Percentiles rank a stretch among this genome's conserved stretches.
phyloP scores from a whole-genome alignment of 2,329 filamentous ascomycete genomes.

The Calonectria fujianensis region DNA sequence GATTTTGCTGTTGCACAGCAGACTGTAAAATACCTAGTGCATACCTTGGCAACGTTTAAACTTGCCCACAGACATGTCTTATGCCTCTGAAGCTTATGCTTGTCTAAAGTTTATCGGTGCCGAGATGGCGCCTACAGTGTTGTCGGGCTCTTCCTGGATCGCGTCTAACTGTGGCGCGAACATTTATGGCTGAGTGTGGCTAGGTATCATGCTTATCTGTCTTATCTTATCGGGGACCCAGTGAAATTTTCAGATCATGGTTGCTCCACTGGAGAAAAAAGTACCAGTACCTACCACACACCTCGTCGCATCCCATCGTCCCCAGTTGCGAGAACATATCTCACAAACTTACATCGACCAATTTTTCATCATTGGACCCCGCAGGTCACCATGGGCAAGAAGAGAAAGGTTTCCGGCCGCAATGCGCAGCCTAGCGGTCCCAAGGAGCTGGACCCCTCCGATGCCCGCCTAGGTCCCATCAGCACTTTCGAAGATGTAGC shows the following conservation, averaged over 20 bases:
- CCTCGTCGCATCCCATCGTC: constrained; percentile 19
- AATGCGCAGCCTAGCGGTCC: constrained; percentile 68
- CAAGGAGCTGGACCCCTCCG: constrained; percentile 72
- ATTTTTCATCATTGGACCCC: too few species aligned
- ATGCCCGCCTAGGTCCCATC: constrained; percentile 77
- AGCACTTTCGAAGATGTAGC: constrained; percentile 88
- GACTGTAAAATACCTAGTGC: not conserved
- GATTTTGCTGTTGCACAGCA: not conserved
- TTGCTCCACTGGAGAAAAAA: constrained; percentile 34
- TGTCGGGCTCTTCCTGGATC: too few species aligned
- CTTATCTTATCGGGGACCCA: constrained; percentile 39
- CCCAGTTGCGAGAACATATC: not conserved
- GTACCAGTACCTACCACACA: constrained; percentile 13
- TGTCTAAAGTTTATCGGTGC: not conserved
- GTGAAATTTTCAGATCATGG: constrained; percentile 33
- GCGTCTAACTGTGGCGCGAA: not conserved
- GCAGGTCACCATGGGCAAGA: constrained; percentile 72
- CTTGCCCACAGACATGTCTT: not conserved
- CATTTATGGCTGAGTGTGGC: constrained; percentile 23
- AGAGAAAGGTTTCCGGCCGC: constrained; percentile 80
- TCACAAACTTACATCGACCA: not conserved
- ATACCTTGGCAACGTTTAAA: not conserved
- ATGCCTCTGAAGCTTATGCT: constrained; percentile 3
- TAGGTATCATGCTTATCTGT: not conserved
- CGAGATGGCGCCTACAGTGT: not conserved